Evolutionary conservation across 352 stramenopile genomes (phyloP), one percentile per base, ranked within the genome.

Genomic region (Aphanomyces invadans): DNA sequence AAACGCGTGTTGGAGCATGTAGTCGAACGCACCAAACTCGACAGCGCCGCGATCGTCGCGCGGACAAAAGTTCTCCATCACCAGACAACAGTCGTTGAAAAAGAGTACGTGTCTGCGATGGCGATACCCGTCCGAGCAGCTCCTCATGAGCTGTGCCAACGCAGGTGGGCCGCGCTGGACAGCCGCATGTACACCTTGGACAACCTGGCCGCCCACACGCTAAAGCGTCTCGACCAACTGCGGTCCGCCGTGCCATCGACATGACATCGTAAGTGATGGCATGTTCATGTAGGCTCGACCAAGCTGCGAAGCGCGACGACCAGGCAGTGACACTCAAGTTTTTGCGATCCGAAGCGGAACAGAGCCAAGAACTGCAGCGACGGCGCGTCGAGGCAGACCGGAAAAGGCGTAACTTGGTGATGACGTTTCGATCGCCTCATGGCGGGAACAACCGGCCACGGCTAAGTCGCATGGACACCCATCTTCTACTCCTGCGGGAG

Each of bases 1-100:
- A 83, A 81, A 57, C 83, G 84, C 70, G 74, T 74, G 32, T 62
- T 89, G 12, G 66, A 67, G 1, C 69, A 72, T n/a, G 74, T 87
- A 69, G 69, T 78, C 23, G 76, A 82, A 2, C 76, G 78, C 10
- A 51, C n/a, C 2, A 64, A 64, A 3, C 53, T 86, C 2, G 29
- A 61, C 12, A 72, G 73, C 17, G 70, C 81, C 26, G 53, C 74
- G 15, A 48, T 46, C 2, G 71, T 71, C 19, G 70, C 75, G 15
- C 76, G 86, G 52, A 62, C 65, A 0, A 76, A 83, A 33, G 70
- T 74, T 31, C 74, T 74, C 55, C 65, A 61, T 0, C 66, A 74
- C 3, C 70, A 77, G 11, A 70, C 69, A 44, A 51, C 67, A 12
- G 65, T 79, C 36, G 66, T 46, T 19, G 53, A 63, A 52, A 45